A percentile compares a stretch with the other conserved stretches of the same genome.
Evolutionary conservation across 345 rosid genomes (phyloP).

Genomic region (Syzygium aqueum): DNA sequence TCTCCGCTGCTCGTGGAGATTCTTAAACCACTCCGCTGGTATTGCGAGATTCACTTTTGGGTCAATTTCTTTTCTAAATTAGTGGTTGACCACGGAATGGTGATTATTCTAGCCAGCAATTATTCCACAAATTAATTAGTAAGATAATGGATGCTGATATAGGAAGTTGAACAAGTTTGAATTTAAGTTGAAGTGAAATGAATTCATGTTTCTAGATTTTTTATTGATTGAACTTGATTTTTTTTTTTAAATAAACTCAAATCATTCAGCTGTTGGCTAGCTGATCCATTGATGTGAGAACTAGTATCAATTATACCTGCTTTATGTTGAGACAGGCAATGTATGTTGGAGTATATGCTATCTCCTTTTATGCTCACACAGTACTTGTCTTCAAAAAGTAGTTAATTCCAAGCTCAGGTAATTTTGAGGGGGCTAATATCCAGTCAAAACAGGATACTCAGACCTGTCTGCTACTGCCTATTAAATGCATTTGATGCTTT

Average conservation of each 20-base stretch:
- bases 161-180: neutral
- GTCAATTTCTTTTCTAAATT: neutral
- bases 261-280: neutral
- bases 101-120: neutral
- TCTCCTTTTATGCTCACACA: neutral
- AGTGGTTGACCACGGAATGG: neutral
- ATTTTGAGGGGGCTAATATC: neutral
- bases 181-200: neutral
- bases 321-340: neutral
- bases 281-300: neutral
- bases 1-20: neutral
- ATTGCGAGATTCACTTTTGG: neutral
- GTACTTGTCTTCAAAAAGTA: neutral
- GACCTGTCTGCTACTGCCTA: neutral
- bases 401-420: neutral
- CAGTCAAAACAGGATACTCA: neutral
- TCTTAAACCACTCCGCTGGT: neutral
- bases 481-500: neutral
- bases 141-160: neutral
- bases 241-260: neutral
- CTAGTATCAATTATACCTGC: neutral
- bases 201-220: neutral
- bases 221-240: neutral
- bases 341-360: neutral
- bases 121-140: neutral